Evolutionary conservation across 192 early-diverging fungal species (phyloP), one percentile per base, ranked within the genome.

Genomic region (Backusella luteola): DNA sequence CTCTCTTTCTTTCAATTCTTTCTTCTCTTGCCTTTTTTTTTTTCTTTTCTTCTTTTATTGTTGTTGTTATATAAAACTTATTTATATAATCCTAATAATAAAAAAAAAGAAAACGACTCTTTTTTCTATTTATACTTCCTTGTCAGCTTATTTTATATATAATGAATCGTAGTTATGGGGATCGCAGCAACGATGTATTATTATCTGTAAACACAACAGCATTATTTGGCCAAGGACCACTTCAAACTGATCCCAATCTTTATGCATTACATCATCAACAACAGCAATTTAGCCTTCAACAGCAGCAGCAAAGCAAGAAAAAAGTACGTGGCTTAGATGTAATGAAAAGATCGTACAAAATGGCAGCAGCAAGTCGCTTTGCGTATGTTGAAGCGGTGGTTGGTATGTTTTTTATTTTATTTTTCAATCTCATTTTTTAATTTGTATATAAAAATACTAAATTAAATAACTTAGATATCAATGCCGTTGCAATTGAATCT

Each of bases 401-500:
- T 41, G 76, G 76, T 77, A 77, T 63, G 72, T 52, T 63, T 32
- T 32, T 44, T 49, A 19, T n/a, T n/a, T n/a, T 44, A n/a, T 49
- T 49, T 49, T 49, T 49, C 42, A 49, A n/a, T 49, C n/a, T 34
- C 67, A 36, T 68, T 68, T 34, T 68, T 38, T 71, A 34, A 71
- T 44, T 71, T 32, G 17, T 71, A 44, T 34, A 38, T 26, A 71
- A 71, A 38, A 46, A 23, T 6, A 71, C 26, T 39, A 29, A 34
- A 71, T 44, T 38, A 38, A 38, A 63, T 46, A 73, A 42, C 17
- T 68, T 69, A 89, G 88, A 87, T 66, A 87, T 85, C 19, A 86
- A 84, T 67, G 83, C 86, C 23, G 76, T 87, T 19, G 85, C 86
- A 14, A 87, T 89, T 56, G 86, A 89, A 79, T 83, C 85, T 35